Evolutionary conservation across 2,329 filamentous ascomycete species (phyloP).

Genomic region (Purpureocillium takamizusanense): DNA sequence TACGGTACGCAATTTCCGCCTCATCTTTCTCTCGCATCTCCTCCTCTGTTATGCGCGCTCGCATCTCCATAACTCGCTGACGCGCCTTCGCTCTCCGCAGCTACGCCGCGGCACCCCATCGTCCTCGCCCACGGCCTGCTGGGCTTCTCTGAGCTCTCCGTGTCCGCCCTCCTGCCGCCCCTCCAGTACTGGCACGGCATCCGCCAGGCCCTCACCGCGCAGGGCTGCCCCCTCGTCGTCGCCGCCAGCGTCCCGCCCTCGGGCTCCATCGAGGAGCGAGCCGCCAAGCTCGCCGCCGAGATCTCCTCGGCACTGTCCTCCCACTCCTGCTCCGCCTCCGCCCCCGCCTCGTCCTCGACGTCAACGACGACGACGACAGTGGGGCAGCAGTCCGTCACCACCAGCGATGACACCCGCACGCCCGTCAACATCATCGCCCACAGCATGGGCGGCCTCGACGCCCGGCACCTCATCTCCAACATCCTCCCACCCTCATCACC

Average conservation of each 20-base stretch:
- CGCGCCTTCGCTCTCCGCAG: slow-evolving; percentile 24
- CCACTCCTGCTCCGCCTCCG: no score
- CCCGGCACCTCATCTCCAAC: slow-evolving; percentile 55
- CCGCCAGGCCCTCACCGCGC: slow-evolving; percentile 43
- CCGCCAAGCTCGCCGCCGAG: slow-evolving; percentile 44
- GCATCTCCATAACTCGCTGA: no score
- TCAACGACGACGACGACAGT: no score
- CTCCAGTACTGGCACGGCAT: slow-evolving; percentile 60
- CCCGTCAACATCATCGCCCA: slow-evolving; percentile 73
- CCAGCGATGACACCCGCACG: slow-evolving; percentile 11
- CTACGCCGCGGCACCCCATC: slow-evolving; percentile 50
- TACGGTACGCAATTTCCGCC: slow-evolving; percentile 26
- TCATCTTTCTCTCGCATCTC: background rate
- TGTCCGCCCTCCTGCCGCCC: slow-evolving; percentile 41
- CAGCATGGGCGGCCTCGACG: slow-evolving; percentile 58
- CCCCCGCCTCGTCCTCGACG: background rate
- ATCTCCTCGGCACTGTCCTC: slow-evolving; percentile 31
- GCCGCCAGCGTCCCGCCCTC: slow-evolving; percentile 53
- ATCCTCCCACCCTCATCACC: slow-evolving; percentile 20
- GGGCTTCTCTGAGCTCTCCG: slow-evolving; percentile 50
- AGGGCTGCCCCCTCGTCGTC: slow-evolving; percentile 43
- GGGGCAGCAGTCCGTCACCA: no score
- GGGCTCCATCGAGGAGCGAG: slow-evolving; percentile 51
- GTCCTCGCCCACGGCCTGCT: slow-evolving; percentile 58
- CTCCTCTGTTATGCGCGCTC: background rate